phyloP scores from a whole-genome alignment of 495 filamentous ascomycete genomes.

The Echria macrotheca region DNA sequence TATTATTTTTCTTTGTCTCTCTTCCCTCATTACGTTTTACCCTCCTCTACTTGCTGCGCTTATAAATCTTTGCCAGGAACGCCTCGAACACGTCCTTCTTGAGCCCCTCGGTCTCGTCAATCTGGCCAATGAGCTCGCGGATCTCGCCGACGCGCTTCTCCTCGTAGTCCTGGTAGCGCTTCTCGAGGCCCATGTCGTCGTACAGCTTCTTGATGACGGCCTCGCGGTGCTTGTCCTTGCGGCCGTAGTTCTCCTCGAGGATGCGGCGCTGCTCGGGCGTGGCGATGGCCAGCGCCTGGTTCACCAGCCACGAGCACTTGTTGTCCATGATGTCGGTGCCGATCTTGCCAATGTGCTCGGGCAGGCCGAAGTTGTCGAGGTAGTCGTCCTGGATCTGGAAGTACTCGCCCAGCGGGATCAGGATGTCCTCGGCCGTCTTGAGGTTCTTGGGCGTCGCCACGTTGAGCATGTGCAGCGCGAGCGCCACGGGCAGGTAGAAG shows the following conservation, averaged over 20 bases:
- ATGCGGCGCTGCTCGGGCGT: conserved; percentile 75
- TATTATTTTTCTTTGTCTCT: too few species aligned
- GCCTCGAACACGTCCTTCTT: conserved; percentile 85
- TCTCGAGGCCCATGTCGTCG: conserved; percentile 74
- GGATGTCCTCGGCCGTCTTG: conserved; percentile 77
- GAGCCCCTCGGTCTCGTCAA: conserved; percentile 80
- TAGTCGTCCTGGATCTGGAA: conserved; percentile 99
- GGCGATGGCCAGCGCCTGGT: conserved; percentile 77
- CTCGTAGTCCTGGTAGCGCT: conserved; percentile 81
- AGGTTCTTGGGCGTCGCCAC: conserved; percentile 80
- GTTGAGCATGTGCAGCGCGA: conserved; percentile 76
- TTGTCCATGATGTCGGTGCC: conserved; percentile 98
- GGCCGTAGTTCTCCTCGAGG: conserved; percentile 81
- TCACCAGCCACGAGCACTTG: conserved; percentile 97
- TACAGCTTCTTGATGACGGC: conserved; percentile 81
- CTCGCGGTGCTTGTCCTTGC: conserved; percentile 77
- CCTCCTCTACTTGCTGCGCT: conserved; percentile 92
- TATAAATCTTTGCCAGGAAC: conserved; percentile 95
- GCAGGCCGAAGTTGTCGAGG: conserved; percentile 92
- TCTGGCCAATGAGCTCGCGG: conserved; percentile 61
- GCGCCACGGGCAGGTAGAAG: conserved; percentile 96
- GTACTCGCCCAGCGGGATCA: conserved; percentile 98
- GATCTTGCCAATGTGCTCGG: conserved; percentile 90
- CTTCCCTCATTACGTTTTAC: too few species aligned
- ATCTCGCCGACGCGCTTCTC: conserved; percentile 74